phyloP scores from a whole-genome alignment of 129 eudicot species.

The Gnaphalium uliginosum region DNA sequence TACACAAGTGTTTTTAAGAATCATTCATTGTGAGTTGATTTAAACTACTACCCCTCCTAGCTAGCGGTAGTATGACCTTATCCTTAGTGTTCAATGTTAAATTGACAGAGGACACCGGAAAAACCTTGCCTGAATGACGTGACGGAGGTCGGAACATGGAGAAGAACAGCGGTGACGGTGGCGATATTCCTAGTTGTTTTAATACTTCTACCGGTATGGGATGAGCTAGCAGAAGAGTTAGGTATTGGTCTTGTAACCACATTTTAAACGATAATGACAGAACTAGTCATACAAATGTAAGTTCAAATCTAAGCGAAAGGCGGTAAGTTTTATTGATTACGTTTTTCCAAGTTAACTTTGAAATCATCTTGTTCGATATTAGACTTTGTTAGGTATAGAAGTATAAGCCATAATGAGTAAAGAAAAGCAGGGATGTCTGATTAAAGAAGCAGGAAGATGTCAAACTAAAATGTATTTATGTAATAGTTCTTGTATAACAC shows the following conservation, averaged over 20 bases:
- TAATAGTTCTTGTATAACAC: constrained; percentile 3
- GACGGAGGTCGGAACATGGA: constrained; percentile 93
- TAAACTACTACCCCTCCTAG: not conserved
- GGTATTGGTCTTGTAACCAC: constrained; percentile 93
- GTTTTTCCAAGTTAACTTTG: not conserved
- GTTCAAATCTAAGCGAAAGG: constrained; percentile 26
- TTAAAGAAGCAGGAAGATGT: not conserved
- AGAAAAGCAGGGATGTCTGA: not conserved
- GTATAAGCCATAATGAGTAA: not conserved
- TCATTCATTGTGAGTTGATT: not conserved
- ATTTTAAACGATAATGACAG: constrained; percentile 40
- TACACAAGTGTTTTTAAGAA: not conserved
- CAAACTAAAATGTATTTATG: constrained; percentile 15
- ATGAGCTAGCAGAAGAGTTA: constrained; percentile 93
- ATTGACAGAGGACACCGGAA: constrained; percentile 80
- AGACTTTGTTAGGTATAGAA: not conserved
- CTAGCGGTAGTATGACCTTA: not conserved
- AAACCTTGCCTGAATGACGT: constrained; percentile 94
- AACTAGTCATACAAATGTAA: constrained; percentile 18
- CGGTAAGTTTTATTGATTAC: constrained; percentile 7
- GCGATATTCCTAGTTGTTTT: constrained; percentile 59
- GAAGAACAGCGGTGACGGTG: constrained; percentile 52
- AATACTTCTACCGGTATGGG: constrained; percentile 92
- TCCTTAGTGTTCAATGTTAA: constrained; percentile 5
- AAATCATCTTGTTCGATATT: not conserved